These are phyloP conservation scores for Monosporascus sp. DNA, from an alignment of 2,329 filamentous ascomycete genomes.

Conservation along the genomic window DNA sequence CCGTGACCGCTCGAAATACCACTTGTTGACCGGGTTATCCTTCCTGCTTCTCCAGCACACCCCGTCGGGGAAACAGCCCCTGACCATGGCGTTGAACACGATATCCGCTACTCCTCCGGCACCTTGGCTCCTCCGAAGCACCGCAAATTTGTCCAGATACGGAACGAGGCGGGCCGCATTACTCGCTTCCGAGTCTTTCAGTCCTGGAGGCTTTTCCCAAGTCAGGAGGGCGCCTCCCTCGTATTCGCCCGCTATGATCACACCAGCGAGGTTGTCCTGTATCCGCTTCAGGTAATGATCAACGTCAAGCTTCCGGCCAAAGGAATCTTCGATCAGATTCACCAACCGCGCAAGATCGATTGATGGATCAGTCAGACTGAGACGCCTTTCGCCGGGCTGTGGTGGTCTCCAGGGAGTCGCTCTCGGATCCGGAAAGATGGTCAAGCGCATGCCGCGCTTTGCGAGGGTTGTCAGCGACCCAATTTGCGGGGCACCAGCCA, in stretches of 20 bases:
- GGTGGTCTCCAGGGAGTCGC: slow-evolving; percentile 63
- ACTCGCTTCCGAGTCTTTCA: slow-evolving; percentile 49
- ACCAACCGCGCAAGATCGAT: slow-evolving; percentile 81
- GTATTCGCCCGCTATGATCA: slow-evolving; percentile 94
- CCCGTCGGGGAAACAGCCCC: slow-evolving; percentile 78
- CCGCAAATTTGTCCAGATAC: slow-evolving; percentile 96
- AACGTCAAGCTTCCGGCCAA: slow-evolving; percentile 77
- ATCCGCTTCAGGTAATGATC: slow-evolving; percentile 79
- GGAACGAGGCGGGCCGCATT: slow-evolving; percentile 67
- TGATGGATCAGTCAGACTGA: slow-evolving; percentile 71
- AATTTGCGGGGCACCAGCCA: slow-evolving; percentile 26
- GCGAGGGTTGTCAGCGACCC: slow-evolving; percentile 68
- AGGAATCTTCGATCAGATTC: slow-evolving; percentile 89
- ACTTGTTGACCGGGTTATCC: slow-evolving; percentile 95
- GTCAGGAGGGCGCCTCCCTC: slow-evolving; percentile 93
- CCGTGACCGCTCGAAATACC: slow-evolving; percentile 90
- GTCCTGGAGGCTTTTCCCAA: slow-evolving; percentile 73
- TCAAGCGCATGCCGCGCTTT: slow-evolving; percentile 86
- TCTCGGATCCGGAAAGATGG: slow-evolving; percentile 70
- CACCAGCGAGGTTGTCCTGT: slow-evolving; percentile 72
- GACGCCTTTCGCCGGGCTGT: slow-evolving; percentile 48
- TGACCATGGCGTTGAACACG: slow-evolving; percentile 93
- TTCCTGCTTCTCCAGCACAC: slow-evolving; percentile 89
- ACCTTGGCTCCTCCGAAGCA: slow-evolving; percentile 81
- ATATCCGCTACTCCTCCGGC: slow-evolving; percentile 91